Evolutionary conservation across 225 moss, liverwort and hornwort genomes (phyloP).

Genomic region (Lunularia cruciata): DNA sequence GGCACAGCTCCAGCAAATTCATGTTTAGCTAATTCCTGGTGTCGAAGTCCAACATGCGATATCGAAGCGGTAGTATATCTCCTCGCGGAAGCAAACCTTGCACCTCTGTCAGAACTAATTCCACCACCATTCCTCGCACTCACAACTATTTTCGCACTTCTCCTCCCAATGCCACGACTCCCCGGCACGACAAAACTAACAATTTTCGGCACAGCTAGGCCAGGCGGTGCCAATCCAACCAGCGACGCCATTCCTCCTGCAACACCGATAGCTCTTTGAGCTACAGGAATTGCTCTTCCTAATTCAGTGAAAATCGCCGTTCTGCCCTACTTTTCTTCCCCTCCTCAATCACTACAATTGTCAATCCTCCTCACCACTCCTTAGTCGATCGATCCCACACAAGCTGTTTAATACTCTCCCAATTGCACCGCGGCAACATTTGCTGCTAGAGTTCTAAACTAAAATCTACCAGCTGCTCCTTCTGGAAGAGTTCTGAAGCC

Average conservation of each 20-base stretch:
- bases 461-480: too few relatives aligned
- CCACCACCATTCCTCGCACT: background rate
- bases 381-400: too few relatives aligned
- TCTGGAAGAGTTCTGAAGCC: too few relatives aligned
- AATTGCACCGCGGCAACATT: too few relatives aligned
- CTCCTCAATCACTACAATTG: too few relatives aligned
- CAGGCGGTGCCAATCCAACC: background rate
- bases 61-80: constrained; percentile 5
- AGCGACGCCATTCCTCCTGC: constrained; percentile 6
- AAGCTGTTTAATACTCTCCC: too few relatives aligned
- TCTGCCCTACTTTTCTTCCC: background rate
- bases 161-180: background rate
- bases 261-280: background rate
- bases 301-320: constrained; percentile 22
- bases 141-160: constrained; percentile 1
- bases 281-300: constrained; percentile 24
- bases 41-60: constrained; percentile 35
- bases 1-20: constrained; percentile 7
- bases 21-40: constrained; percentile 2
- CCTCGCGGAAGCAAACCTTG: constrained; percentile 8
- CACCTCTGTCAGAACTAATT: background rate
- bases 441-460: too few relatives aligned
- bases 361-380: too few relatives aligned
- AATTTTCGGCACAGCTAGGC: background rate
- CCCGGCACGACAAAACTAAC: background rate